Conservation (phyloP, 2,329 filamentous ascomycete species). For the Aspergillus sclerotialis region DNA sequence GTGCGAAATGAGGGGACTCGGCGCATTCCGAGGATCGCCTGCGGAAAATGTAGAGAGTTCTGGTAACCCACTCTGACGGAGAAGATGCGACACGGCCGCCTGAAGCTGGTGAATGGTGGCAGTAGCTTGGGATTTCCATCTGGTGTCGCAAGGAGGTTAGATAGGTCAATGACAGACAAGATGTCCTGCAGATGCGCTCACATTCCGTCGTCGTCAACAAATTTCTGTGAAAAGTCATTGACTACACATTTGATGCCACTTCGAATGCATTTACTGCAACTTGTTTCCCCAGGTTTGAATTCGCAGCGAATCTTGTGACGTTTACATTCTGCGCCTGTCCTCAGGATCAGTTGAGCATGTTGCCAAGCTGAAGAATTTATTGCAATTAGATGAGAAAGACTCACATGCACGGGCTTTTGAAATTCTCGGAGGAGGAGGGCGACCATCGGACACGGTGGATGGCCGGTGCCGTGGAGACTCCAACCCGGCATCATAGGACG, state of each 20-base stretch:
- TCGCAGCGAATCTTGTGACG: constrained; percentile 51
- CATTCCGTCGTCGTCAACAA: constrained; percentile 48
- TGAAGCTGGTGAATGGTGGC: constrained; percentile 38
- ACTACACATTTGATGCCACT: constrained; percentile 47
- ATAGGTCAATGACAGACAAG: background rate
- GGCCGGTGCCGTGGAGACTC: constrained; percentile 20
- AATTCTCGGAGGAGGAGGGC: constrained; percentile 24
- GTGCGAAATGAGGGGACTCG: constrained; percentile 22
- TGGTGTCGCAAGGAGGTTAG: constrained; percentile 13
- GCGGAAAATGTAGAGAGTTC: constrained; percentile 33
- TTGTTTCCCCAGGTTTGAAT: constrained; percentile 39
- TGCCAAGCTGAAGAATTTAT: constrained; percentile 3
- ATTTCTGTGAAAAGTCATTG: constrained; percentile 51
- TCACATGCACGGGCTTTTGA: constrained; percentile 37
- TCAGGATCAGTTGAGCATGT: background rate
- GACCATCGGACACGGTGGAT: constrained; percentile 13
- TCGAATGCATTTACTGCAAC: constrained; percentile 45
- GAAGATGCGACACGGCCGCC: constrained; percentile 39
- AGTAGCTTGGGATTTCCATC: constrained; percentile 41
- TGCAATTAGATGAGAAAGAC: constrained; percentile 12
- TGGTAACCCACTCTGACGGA: constrained; percentile 37
- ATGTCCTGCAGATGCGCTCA: constrained; percentile 24
- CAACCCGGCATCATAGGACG: constrained; percentile 28
- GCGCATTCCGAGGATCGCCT: constrained; percentile 18
- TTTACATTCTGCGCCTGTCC: constrained; percentile 44